Percentiles rank a stretch among this genome's conserved stretches.
phyloP scores from a whole-genome alignment of 2,329 filamentous ascomycete species.

The Coniochaeta prunicola region DNA sequence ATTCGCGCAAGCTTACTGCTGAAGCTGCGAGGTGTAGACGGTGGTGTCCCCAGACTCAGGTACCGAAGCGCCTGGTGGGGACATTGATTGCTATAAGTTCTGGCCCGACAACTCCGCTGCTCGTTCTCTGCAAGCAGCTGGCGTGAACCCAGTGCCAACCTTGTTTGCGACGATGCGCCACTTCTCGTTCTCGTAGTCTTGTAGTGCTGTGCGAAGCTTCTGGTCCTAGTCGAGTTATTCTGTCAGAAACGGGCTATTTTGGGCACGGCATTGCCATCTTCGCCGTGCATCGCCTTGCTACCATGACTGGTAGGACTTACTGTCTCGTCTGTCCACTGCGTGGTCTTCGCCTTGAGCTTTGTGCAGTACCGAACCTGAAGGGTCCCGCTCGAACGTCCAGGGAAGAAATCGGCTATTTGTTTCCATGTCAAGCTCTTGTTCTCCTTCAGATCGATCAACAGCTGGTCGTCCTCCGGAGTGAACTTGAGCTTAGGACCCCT shows the following conservation, averaged over 20 bases:
- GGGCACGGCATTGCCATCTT: not conserved
- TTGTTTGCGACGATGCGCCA: slow-evolving; percentile 91
- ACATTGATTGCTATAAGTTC: slow-evolving; percentile 48
- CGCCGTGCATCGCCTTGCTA: not conserved
- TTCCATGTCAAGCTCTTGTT: slow-evolving; percentile 95
- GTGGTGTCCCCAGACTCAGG: slow-evolving; percentile 38
- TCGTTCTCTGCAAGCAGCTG: slow-evolving; percentile 78
- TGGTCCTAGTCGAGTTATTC: slow-evolving; percentile 50
- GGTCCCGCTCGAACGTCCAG: slow-evolving; percentile 81
- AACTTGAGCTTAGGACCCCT: slow-evolving; percentile 90
- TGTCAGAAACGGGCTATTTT: not conserved
- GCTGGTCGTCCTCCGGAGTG: slow-evolving; percentile 81
- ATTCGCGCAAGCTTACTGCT: slow-evolving; percentile 5
- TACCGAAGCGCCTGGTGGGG: slow-evolving; percentile 39
- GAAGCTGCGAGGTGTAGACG: slow-evolving; percentile 29
- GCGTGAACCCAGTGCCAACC: slow-evolving; percentile 83
- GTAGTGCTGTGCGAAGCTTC: slow-evolving; percentile 67
- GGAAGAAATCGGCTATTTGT: slow-evolving; percentile 95
- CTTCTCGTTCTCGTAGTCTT: slow-evolving; percentile 84
- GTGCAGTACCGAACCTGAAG: slow-evolving; percentile 93
- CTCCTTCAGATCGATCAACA: slow-evolving; percentile 86
- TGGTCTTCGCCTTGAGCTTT: slow-evolving; percentile 89
- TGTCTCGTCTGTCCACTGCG: slow-evolving; percentile 88
- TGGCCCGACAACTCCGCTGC: slow-evolving; percentile 54
- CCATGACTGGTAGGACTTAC: slow-evolving; percentile 41